Evolutionary conservation across 495 filamentous ascomycete species (phyloP).

Genomic region (Aspergillus coremiiformis): DNA sequence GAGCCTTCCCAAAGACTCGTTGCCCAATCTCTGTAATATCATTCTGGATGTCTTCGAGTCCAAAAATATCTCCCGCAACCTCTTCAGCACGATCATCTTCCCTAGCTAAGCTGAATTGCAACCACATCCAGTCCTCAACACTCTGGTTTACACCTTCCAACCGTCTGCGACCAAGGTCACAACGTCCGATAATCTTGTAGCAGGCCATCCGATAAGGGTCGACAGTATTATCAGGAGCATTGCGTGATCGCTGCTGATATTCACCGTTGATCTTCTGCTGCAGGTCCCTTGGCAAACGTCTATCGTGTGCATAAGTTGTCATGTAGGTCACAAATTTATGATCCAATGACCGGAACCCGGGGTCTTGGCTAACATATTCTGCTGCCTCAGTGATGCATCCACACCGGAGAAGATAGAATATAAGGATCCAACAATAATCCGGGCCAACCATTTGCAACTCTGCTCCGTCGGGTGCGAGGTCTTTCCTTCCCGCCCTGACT

Average conservation of each 20-base stretch:
- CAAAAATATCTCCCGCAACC: slow-evolving; percentile 80
- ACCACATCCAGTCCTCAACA: slow-evolving; percentile 94
- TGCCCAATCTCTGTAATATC: slow-evolving; percentile 81
- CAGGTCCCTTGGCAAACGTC: slow-evolving; percentile 64
- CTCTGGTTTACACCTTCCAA: slow-evolving; percentile 73
- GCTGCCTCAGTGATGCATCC: slow-evolving; percentile 79
- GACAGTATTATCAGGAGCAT: slow-evolving; percentile 76
- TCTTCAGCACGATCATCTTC: slow-evolving; percentile 80
- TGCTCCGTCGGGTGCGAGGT: slow-evolving; percentile 66
- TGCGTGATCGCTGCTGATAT: slow-evolving; percentile 74
- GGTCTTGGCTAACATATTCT: slow-evolving; percentile 73
- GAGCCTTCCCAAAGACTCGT: slow-evolving; percentile 71
- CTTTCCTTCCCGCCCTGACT: slow-evolving; percentile 64
- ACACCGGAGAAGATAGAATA: slow-evolving; percentile 86
- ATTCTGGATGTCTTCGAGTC: slow-evolving; percentile 76
- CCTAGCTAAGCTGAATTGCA: slow-evolving; percentile 86
- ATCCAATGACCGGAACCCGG: slow-evolving; percentile 80
- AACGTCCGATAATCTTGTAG: slow-evolving; percentile 95
- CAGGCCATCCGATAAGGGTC: slow-evolving; percentile 96
- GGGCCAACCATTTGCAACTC: slow-evolving; percentile 62
- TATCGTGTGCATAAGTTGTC: slow-evolving; percentile 63
- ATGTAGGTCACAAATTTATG: slow-evolving; percentile 87
- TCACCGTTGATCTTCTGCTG: slow-evolving; percentile 82
- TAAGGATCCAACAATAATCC: slow-evolving; percentile 86
- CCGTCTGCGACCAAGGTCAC: slow-evolving; percentile 72